Conservation (phyloP, 306 rosid genomes). For the Casuarina cunninghamiana region DNA sequence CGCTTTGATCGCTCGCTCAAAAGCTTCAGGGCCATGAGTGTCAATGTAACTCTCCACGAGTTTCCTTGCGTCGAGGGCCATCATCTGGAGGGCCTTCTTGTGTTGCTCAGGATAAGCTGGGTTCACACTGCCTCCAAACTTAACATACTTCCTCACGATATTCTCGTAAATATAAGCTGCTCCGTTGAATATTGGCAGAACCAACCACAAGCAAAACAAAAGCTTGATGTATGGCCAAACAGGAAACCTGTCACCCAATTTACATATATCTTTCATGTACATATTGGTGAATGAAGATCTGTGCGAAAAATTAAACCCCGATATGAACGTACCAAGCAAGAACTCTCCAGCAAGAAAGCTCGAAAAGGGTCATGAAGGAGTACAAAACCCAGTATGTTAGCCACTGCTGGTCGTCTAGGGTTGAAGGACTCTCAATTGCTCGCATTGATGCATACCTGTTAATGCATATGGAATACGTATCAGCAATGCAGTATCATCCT, state of each 20-base stretch:
- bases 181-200: constrained; percentile 85
- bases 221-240: constrained; percentile 83
- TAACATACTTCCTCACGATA: constrained; percentile 65
- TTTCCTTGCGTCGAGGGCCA: constrained; percentile 78
- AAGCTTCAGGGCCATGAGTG: constrained; percentile 66
- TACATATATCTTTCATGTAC: background rate
- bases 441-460: constrained; percentile 77
- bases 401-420: constrained; percentile 93
- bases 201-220: constrained; percentile 77
- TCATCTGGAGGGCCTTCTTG: constrained; percentile 73
- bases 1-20: constrained; percentile 68
- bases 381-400: constrained; percentile 89
- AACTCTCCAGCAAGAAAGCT: constrained; percentile 65
- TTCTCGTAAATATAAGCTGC: constrained; percentile 83
- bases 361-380: constrained; percentile 74
- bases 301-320: background rate
- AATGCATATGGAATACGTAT: background rate
- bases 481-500: background rate
- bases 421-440: constrained; percentile 90
- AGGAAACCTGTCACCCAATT: constrained; percentile 54
- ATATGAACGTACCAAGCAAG: constrained; percentile 57
- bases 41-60: constrained; percentile 71
- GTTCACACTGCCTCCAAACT: constrained; percentile 39
- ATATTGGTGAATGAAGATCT: background rate
- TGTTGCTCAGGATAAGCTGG: constrained; percentile 51